Base-by-base conservation (phyloP, 73 alveolate species). In the Diophrys appendiculata region DNA sequence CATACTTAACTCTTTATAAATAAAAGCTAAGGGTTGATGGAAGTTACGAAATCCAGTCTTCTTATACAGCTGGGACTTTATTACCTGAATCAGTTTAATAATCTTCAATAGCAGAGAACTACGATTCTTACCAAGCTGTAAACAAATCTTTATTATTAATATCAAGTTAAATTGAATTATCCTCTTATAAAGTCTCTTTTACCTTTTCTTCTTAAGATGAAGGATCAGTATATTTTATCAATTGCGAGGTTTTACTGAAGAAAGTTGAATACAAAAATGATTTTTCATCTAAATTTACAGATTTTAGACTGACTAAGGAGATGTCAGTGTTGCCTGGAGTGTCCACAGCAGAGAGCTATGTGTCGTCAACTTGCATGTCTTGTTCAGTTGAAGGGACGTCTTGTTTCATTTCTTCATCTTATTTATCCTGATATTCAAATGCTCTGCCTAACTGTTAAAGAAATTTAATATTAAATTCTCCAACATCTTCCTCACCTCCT, bases 401-500 rank as follows among this genome's bases (percentile, higher is more conserved):
- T 26, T 52, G 18, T n/a, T 52, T 14, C 68, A n/a, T 33, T 31
- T 60, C 84, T 28, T 56, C 52, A 18, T 27, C 43, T 30, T 3
- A 65, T n/a, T 24, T 72, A 1, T 2, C 5, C 26, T 25, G 54
- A 26, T 81, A 74, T 5, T 72, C 83, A 30, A 93, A 68, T 2
- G 94, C 96, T 73, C 91, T 93, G 23, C 73, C 95, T 23, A 93
- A 34, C 54, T 93, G 77, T 29, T 87, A 88, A 11, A 90, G 65
- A 68, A 93, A 81, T 35, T 81, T 90, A 64, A 87, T 65, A 76
- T 93, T 86, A 77, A 93, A 93, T 83, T 93, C 98, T 33, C 96
- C 96, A 11, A 93, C 78, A 70, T 93, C 98, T 74, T 87, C 77
- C 85, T 93, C 80, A 34, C 84, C 96, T 14, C 98, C 98, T 13